These are phyloP conservation scores for Corchorus capsularis DNA, from an alignment of 345 rosid genomes.

Conservation along the genomic window DNA sequence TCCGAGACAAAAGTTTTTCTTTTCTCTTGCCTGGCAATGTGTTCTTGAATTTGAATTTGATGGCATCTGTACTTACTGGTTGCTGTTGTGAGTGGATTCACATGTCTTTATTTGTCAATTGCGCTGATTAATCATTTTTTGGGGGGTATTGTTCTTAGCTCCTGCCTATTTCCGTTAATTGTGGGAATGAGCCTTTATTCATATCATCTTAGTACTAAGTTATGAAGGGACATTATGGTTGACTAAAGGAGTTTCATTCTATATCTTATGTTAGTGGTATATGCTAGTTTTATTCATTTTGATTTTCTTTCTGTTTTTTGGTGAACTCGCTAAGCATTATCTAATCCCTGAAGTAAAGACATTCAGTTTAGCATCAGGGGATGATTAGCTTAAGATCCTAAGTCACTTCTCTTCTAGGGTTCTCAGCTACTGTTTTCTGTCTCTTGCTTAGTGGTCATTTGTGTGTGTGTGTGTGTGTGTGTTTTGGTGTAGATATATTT, in stretches of 20 bases:
- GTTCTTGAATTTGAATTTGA: not conserved
- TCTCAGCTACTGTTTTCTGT: not conserved
- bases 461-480: too few species aligned
- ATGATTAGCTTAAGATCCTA: not conserved
- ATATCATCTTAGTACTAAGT: not conserved
- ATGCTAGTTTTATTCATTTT: not conserved
- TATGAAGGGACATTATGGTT: not conserved
- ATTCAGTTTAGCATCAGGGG: not conserved
- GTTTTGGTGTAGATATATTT: not conserved
- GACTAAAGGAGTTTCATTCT: conserved; percentile 3
- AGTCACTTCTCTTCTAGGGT: not conserved
- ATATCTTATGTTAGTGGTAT: conserved; percentile 15
- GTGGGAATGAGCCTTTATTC: not conserved
- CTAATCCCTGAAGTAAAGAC: not conserved
- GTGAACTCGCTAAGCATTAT: not conserved
- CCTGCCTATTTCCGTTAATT: not conserved
- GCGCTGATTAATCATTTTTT: not conserved
- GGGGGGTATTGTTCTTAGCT: not conserved
- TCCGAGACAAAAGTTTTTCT: not conserved
- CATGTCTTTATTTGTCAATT: not conserved
- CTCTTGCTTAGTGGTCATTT: not conserved
- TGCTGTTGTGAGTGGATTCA: not conserved
- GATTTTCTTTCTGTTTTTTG: not conserved
- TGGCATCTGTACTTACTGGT: not conserved
- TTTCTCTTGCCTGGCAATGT: not conserved